Evolutionary conservation across 192 early-diverging fungal species (phyloP).

Genomic region (Radiomyces spectabilis): DNA sequence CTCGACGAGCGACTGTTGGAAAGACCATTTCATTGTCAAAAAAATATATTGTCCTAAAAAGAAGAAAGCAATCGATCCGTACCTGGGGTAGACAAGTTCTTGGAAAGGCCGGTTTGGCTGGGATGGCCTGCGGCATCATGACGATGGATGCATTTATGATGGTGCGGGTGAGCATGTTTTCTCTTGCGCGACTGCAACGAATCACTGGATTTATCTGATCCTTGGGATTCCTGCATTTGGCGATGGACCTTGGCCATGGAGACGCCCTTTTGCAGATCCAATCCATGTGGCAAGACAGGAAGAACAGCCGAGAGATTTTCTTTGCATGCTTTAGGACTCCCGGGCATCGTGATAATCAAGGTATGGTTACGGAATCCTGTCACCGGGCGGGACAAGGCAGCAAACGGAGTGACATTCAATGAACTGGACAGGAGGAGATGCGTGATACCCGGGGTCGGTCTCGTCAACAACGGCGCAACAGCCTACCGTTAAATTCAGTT

Average conservation of each 20-base stretch:
- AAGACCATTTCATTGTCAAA: neutral
- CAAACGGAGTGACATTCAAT: constrained; percentile 79
- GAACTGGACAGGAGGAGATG: constrained; percentile 72
- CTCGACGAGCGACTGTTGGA: constrained; percentile 47
- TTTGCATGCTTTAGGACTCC: constrained; percentile 75
- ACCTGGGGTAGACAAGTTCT: constrained; percentile 6
- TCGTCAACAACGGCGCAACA: constrained; percentile 61
- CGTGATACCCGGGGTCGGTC: constrained; percentile 65
- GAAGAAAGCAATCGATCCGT: no score
- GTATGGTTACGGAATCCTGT: constrained; percentile 53
- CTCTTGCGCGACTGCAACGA: no score
- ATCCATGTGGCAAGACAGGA: constrained; percentile 73
- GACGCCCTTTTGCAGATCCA: constrained; percentile 58
- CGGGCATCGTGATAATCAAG: constrained; percentile 81
- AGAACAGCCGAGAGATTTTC: constrained; percentile 80
- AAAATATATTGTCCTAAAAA: no score
- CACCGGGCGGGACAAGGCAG: constrained; percentile 77
- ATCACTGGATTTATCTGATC: no score
- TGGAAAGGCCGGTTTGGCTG: neutral
- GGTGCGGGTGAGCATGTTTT: constrained; percentile 5
- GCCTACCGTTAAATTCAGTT: constrained; percentile 38
- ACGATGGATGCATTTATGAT: constrained; percentile 36
- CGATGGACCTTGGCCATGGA: constrained; percentile 51
- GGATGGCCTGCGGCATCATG: constrained; percentile 4
- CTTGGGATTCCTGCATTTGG: constrained; percentile 34